These are phyloP conservation scores for Plasmopara viticola DNA, from an alignment of 352 stramenopile species.

Conservation along the genomic window DNA sequence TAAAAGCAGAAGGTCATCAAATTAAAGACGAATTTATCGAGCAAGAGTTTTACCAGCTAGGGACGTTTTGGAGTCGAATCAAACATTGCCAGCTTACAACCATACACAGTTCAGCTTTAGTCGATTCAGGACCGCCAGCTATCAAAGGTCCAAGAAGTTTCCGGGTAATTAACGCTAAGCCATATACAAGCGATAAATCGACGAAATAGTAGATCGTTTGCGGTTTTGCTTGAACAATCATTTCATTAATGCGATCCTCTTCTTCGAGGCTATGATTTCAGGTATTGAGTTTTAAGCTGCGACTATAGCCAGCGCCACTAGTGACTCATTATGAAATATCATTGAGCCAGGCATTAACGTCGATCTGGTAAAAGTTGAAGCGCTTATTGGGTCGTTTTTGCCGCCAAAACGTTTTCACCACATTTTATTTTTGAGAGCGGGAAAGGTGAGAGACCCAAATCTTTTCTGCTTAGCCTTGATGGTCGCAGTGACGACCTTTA, in stretches of 20 bases:
- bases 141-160: neutral
- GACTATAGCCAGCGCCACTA: neutral
- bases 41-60: neutral
- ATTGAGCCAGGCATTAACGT: neutral
- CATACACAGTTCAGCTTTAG: neutral
- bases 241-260: neutral
- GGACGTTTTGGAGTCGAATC: neutral
- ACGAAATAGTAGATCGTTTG: neutral
- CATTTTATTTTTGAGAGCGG: neutral
- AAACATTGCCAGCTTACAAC: neutral
- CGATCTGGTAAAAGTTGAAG: neutral
- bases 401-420: neutral
- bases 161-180: neutral
- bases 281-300: neutral
- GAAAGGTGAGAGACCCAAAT: neutral
- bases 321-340: neutral
- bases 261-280: neutral
- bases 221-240: neutral
- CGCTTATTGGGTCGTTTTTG: neutral
- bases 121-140: neutral
- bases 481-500: neutral
- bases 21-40: neutral
- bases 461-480: neutral
- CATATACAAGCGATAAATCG: neutral
- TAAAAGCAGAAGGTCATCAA: neutral